These are phyloP conservation scores for Canavalia gladiata DNA, from an alignment of 306 rosid species.

Conservation along the genomic window DNA sequence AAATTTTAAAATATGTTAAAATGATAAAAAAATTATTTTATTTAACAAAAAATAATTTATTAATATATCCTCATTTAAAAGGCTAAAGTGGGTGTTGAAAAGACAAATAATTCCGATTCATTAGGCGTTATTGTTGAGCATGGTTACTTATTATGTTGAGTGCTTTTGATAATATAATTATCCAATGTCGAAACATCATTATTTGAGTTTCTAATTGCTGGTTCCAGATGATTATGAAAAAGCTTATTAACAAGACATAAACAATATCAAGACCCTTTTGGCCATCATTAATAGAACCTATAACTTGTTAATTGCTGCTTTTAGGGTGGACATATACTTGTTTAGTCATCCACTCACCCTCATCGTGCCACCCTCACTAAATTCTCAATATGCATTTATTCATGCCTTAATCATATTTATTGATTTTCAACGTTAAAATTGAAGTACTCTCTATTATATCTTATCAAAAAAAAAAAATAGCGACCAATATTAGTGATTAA, in stretches of 20 bases:
- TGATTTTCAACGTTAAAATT: background rate
- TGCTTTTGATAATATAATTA: background rate
- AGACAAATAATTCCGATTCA: background rate
- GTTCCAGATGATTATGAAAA: background rate
- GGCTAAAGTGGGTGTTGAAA: background rate
- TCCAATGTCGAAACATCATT: background rate
- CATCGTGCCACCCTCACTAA: background rate
- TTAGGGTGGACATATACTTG: background rate
- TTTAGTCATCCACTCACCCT: background rate
- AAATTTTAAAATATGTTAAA: no score
- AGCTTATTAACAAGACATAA: background rate
- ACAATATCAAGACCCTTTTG: background rate
- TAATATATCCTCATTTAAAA: background rate
- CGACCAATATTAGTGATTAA: no score
- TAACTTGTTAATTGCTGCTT: background rate
- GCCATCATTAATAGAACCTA: background rate
- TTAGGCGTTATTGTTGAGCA: background rate
- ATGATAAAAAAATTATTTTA: no score
- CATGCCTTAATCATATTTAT: background rate
- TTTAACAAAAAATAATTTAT: background rate
- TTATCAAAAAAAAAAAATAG: no score
- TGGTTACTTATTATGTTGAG: slow-evolving; percentile 1
- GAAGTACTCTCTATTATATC: no score
- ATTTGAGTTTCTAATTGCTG: background rate
- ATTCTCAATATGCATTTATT: background rate